Conservation (phyloP, 805 yeast species). For the Suhomyces pyralidae region DNA sequence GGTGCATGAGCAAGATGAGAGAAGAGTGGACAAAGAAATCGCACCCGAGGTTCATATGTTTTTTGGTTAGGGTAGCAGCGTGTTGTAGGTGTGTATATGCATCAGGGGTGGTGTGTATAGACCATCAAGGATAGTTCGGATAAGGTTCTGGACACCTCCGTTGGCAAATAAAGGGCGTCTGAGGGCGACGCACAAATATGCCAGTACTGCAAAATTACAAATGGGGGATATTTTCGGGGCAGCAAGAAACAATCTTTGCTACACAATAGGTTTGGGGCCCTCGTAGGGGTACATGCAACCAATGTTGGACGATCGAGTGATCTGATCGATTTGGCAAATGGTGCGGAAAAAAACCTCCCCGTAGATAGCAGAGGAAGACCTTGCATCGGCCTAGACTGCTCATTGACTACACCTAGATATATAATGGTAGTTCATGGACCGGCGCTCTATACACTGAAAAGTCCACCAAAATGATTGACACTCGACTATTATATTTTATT, state of each 20-base stretch:
- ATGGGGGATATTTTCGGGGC: neutral
- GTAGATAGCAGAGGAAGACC: too few species aligned
- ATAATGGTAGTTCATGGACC: too few species aligned
- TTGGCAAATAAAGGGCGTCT: neutral
- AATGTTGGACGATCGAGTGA: neutral
- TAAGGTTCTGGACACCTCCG: neutral
- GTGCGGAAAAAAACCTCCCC: too few species aligned
- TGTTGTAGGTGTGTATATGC: neutral
- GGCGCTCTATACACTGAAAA: too few species aligned
- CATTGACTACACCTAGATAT: too few species aligned
- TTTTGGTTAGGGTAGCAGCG: too few species aligned
- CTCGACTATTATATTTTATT: too few species aligned
- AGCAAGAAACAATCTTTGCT: neutral
- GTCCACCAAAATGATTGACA: too few species aligned
- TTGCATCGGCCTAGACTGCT: too few species aligned
- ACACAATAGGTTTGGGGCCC: neutral
- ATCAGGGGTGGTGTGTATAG: neutral
- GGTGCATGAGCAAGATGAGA: neutral
- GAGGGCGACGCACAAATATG: neutral
- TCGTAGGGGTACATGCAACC: neutral
- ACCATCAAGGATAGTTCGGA: neutral
- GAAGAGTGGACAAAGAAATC: too few species aligned
- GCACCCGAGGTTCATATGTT: too few species aligned
- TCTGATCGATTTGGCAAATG: neutral
- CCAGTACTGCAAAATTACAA: neutral